Evolutionary conservation across 306 rosid genomes (phyloP), one percentile per base, ranked within the genome.

Genomic region (Vigna mungo): DNA sequence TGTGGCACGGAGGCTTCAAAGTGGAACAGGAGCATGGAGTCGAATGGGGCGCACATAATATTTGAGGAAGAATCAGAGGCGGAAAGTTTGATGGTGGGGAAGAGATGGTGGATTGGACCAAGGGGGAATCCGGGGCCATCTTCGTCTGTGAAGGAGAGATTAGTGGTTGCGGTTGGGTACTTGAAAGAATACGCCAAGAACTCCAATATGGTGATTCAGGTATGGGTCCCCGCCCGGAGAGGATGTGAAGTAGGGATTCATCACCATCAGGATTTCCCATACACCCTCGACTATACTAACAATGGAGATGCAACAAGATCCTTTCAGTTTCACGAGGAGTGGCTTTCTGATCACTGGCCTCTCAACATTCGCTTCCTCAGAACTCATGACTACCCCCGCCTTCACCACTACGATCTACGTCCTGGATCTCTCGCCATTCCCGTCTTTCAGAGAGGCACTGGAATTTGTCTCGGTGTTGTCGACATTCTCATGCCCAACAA

Each of bases 21-120:
- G 66, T 13, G 20, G 30, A 59, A 27, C 11, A 30, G 5, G 23
- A 60, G 66, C 11, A 60, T 60, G 44, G 44, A 61, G 41, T 7
- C 61, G 7, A 52, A 52, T 9, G 61, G 10, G 66, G 44, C 13
- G 5, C 67, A 60, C 16, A 7, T 61, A 61, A 59, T 59, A 5
- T 59, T 59, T 37, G 41, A 27, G 16, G 67, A 61, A 61, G 65
- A 59, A 27, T 25, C 64, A 13, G 66, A 60, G 16, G 16, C 39
- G 10, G 67, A 60, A 60, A 60, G 67, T 59, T 27, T 59, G 65
- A 27, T 59, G 67, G 67, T 15, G 16, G 47, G 34, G 48, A 62
- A 34, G 20, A 60, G 67, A 60, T 60, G 67, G 67, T 60, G 67
- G 67, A 60, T 60, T 32, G 67, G 67, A 60, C 67, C 67, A 7